Conservation (phyloP, 2,329 filamentous ascomycete species). For the Colletotrichum phormii region DNA sequence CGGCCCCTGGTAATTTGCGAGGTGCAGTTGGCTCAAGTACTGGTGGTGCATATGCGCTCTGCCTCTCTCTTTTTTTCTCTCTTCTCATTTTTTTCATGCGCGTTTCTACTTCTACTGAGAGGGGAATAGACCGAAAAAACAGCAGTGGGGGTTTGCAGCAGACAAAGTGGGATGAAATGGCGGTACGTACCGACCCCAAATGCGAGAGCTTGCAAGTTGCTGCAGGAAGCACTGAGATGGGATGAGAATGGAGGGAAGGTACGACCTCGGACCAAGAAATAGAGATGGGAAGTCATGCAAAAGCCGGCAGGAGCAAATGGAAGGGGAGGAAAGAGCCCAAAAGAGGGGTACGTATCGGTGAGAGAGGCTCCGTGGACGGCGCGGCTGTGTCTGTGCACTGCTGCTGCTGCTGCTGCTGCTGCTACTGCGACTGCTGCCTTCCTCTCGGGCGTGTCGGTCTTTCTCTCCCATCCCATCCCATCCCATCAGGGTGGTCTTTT, state of each 20-base stretch:
- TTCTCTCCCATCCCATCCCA: background rate
- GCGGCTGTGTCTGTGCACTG: conserved; percentile 24
- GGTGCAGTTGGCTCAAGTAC: conserved; percentile 8
- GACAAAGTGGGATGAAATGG: conserved; percentile 23
- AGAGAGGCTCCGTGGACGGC: conserved; percentile 33
- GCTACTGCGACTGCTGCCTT: background rate
- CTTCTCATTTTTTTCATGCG: background rate
- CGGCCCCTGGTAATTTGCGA: conserved; percentile 21
- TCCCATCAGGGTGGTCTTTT: background rate
- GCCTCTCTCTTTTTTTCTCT: background rate
- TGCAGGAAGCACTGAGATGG: conserved; percentile 28
- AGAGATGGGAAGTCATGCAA: background rate
- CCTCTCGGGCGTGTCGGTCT: conserved; percentile 26
- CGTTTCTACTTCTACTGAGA: background rate
- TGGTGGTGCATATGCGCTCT: background rate
- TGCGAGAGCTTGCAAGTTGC: background rate
- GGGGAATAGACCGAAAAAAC: conserved; percentile 22
- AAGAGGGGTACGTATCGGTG: conserved; percentile 11
- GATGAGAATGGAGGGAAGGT: conserved; percentile 14
- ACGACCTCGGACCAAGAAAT: background rate
- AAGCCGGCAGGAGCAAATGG: background rate
- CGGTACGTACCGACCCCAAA: conserved; percentile 26
- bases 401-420: background rate
- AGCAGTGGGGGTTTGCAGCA: conserved; percentile 31
- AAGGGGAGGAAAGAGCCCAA: background rate